Conservation (phyloP, 164 flowering plant species). For the grape (Vitis vinifera) region ASM3070453v1 NC_081808.1:898001-898500, state of each 20-base stretch:
- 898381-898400: no score
- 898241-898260: conserved; percentile 14
- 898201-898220: conserved; percentile 17
- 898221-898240: conserved; percentile 10
- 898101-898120: conserved; percentile 3
- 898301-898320: background rate
- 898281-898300: background rate
- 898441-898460: no score
- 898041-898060: background rate
- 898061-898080: conserved; percentile 3
- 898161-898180: background rate
- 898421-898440: no score
- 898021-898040: background rate
- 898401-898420: no score
- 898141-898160: conserved; percentile 8
- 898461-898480: background rate
- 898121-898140: conserved; percentile 10
- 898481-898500: no score
- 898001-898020: conserved; percentile 9
- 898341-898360: no score
- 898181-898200: conserved; percentile 2
- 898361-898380: no score
- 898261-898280: conserved; percentile 6
- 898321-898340: no score
- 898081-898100: no score